Base-by-base conservation (phyloP, 2,329 filamentous ascomycete species). In the Orbilia quercus region DNA sequence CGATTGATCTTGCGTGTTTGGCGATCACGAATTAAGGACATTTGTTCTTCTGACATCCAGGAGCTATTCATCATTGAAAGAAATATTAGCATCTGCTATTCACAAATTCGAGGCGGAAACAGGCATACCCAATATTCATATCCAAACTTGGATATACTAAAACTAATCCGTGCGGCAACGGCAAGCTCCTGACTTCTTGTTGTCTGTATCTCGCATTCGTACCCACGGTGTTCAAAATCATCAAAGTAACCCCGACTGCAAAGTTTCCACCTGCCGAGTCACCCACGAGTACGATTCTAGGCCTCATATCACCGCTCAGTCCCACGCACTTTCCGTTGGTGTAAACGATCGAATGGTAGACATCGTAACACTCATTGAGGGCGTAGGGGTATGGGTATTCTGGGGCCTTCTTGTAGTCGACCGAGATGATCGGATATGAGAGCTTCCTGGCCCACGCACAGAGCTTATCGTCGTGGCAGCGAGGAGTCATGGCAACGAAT, bases 31-130 rank as follows among this genome's bases (percentile, higher is more conserved):
- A 99, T 96, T 73, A 99, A 82, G 0, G 91, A 88, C 91, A 98
- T 96, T 80, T 99, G 93, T 80, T 98, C 94, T 77, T 98, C 94
- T 0, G 91, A 93, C 93, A 99, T 98, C 95, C 95, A 99, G 80
- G 93, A 97, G 38, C 70, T 69, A 40, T 31, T 12, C 22, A 7
- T 16, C 11, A 31, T 45, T 9, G n/a, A 20, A 14, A 31, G 34
- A 45, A 25, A n/a, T 22, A 1, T 36, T 23, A 47, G 4, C 18
- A 22, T 28, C 22, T 50, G 7, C 1, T 51, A 16, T 40, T 16
- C 6, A 6, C 16, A 2, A n/a, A 7, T 50, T 38, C 14, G 7
- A 40, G 11, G 38, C 5, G 12, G 6, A n/a, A 34, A 36, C 1
- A 25, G 18, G 51, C 60, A 12, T 57, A 73, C 69, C 92, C 92